phyloP scores from a whole-genome alignment of 495 filamentous ascomycete species.

The Lasiosphaeria miniovina region DNA sequence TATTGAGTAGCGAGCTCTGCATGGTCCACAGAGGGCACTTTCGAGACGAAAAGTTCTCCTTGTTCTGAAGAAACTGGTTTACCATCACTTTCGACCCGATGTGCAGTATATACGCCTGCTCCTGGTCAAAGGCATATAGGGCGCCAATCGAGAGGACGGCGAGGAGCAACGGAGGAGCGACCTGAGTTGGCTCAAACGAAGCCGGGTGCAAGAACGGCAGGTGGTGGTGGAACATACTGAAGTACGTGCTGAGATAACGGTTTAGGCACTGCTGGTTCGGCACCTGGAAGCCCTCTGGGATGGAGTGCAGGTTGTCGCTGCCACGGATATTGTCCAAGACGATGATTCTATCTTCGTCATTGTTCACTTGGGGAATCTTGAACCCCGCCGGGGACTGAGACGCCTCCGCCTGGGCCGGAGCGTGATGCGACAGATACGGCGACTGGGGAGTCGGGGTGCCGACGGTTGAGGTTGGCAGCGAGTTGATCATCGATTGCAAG shows the following conservation, averaged over 20 bases:
- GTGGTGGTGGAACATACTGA: slow-evolving; percentile 95
- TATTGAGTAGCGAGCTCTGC: slow-evolving; percentile 93
- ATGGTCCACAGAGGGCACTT: slow-evolving; percentile 98
- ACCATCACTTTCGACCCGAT: slow-evolving; percentile 95
- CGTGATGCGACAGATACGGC: slow-evolving; percentile 56
- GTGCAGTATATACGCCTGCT: slow-evolving; percentile 93
- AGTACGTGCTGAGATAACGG: slow-evolving; percentile 90
- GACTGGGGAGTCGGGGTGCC: slow-evolving; percentile 80
- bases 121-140: slow-evolving; percentile 93
- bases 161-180: slow-evolving; percentile 77
- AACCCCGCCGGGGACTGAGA: slow-evolving; percentile 62
- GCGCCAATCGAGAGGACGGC: slow-evolving; percentile 95
- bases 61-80: slow-evolving; percentile 94
- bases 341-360: slow-evolving; percentile 75
- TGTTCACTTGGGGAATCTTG: slow-evolving; percentile 63
- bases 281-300: slow-evolving; percentile 85
- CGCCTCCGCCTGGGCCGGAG: slow-evolving; percentile 55
- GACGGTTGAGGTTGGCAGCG: slow-evolving; percentile 64
- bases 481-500: slow-evolving; percentile 66
- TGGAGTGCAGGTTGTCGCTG: slow-evolving; percentile 74
- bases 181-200: slow-evolving; percentile 76
- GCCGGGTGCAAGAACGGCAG: slow-evolving; percentile 93
- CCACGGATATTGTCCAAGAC: slow-evolving; percentile 82
- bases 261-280: slow-evolving; percentile 76
- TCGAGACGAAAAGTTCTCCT: slow-evolving; percentile 97